phyloP scores from a whole-genome alignment of 1,139 yeast genomes.

The Blastobotrys ciferrii region DNA sequence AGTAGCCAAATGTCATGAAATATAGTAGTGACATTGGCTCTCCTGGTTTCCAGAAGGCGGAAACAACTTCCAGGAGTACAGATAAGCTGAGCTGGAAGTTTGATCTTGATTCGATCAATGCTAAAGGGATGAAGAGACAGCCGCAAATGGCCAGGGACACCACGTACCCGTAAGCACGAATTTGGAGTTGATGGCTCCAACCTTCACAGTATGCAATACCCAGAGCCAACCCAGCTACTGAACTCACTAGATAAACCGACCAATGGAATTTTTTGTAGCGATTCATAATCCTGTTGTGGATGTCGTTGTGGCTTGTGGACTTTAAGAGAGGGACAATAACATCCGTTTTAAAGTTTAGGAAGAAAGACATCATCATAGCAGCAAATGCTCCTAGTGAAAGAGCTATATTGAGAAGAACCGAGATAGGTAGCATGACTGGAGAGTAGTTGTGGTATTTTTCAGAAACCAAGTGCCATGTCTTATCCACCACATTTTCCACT shows the following conservation, averaged over 20 bases:
- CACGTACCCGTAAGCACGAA: no score
- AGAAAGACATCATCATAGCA: slow-evolving; percentile 33
- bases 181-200: no score
- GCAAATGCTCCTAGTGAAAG: slow-evolving; percentile 36
- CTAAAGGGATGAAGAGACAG: slow-evolving; percentile 52
- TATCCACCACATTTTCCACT: slow-evolving; percentile 44
- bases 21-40: slow-evolving; percentile 59
- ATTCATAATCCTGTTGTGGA: slow-evolving; percentile 47
- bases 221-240: slow-evolving; percentile 47
- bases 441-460: slow-evolving; percentile 37
- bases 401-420: slow-evolving; percentile 40
- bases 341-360: no score
- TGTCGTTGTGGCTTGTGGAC: no score
- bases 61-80: slow-evolving; percentile 53
- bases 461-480: slow-evolving; percentile 38
- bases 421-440: slow-evolving; percentile 55
- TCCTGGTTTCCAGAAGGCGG: slow-evolving; percentile 64
- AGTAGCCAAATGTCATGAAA: slow-evolving; percentile 56
- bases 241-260: slow-evolving; percentile 51
- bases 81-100: slow-evolving; percentile 54
- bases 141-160: slow-evolving; percentile 55
- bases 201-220: slow-evolving; percentile 48
- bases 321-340: no score
- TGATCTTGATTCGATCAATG: slow-evolving; percentile 49
- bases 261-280: slow-evolving; percentile 62